Base-by-base conservation (phyloP, 768 basidiomycete species). In the Kwoniella shandongensis region DNA sequence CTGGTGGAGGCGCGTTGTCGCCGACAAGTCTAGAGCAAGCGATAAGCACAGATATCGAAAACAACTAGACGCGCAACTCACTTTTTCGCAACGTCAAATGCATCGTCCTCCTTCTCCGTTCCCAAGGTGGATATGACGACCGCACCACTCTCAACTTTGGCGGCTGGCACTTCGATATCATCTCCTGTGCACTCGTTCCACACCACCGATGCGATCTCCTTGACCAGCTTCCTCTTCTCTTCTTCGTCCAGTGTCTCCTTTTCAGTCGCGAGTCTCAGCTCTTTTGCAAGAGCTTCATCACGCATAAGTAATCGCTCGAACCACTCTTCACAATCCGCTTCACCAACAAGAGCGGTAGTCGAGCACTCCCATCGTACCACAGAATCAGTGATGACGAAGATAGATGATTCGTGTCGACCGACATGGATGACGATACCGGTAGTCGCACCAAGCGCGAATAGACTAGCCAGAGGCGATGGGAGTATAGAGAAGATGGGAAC, bases 71-170 rank as follows among this genome's bases (percentile, higher is more conserved):
- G 38, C 40, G 10, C 46, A 4, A 61, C 72, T 55, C 41, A 76
- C 72, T 69, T 71, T 39, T 74, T 73, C 6, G 75, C 70, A 4
- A 76, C 69, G 41, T 76, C 70, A 44, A 76, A 68, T 17, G 61
- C 62, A 22, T 66, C 69, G 36, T 65, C 66, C 35, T 71, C 71
- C 35, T 72, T 68, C 10, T 73, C 70, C 18, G 48, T 46, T 23
- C 54, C 44, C 10, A 30, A 17, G 32, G 32, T 23, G 38, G 39
- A 36, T 6, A 32, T 54, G 23, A 62, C 46, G n/a, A 57, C 42
- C 36, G 54, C 44, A 15, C 41, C 40, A 36, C 44, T 52, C 8
- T 59, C 62, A 8, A 38, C 47, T 20, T 50, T 61, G 10, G 48
- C 25, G 3, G 59, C 39, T 11, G 63, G 61, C 0, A 69, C 51